These are phyloP conservation scores for Salix purpurea DNA, from an alignment of 345 rosid genomes.

Conservation along the genomic window DNA sequence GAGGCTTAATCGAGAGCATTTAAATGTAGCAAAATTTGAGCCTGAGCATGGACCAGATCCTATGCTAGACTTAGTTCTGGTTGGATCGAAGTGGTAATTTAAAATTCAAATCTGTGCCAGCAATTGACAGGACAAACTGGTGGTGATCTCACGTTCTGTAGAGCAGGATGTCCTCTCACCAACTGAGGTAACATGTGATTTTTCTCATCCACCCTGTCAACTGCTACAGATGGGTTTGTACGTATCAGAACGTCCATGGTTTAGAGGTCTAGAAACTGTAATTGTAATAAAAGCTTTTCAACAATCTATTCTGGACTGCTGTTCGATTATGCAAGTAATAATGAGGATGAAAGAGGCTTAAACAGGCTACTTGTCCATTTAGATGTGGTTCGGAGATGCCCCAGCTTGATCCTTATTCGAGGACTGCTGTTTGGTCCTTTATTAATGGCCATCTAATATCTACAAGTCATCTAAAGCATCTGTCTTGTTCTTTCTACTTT, in stretches of 20 bases:
- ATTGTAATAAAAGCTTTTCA: background rate
- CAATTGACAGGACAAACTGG: conserved; percentile 93
- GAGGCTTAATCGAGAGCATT: conserved; percentile 90
- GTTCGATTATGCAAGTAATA: background rate
- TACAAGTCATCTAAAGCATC: background rate
- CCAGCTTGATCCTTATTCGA: background rate
- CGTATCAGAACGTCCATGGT: background rate
- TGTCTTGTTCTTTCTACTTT: conserved; percentile 8
- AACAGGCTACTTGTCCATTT: background rate
- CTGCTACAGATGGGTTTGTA: background rate
- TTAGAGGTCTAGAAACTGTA: conserved; percentile 3
- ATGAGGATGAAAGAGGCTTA: background rate
- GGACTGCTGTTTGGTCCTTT: background rate
- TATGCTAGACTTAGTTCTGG: conserved; percentile 86
- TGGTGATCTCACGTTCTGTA: conserved; percentile 83
- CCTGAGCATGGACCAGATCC: conserved; percentile 93
- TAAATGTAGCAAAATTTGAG: conserved; percentile 89
- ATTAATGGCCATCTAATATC: background rate
- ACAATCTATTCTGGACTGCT: background rate
- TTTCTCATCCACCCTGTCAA: background rate
- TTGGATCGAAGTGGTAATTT: conserved; percentile 97
- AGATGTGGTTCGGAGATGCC: background rate
- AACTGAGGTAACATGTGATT: conserved; percentile 57
- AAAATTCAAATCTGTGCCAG: conserved; percentile 95
- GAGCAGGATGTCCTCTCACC: conserved; percentile 96